Evolutionary conservation across 495 filamentous ascomycete genomes (phyloP), one percentile per base, ranked within the genome.

Genomic region (Alectoria sarmentosa): DNA sequence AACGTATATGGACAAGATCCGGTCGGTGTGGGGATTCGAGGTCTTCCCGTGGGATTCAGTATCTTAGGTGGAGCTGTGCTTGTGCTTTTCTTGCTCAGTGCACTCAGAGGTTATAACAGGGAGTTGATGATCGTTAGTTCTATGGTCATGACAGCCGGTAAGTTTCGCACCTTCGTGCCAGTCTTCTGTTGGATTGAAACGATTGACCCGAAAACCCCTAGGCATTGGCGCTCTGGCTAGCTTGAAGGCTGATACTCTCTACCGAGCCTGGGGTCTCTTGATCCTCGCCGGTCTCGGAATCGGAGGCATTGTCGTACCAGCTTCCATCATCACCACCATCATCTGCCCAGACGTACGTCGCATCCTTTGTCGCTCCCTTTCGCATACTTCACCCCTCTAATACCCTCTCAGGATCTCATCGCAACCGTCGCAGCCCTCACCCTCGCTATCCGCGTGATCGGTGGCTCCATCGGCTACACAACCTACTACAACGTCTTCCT

Each of bases 401-500:
- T 11, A n/a, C 28, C 38, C 34, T 44, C 14, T 59, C 63, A 81
- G 79, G 87, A 90, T 62, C 74, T 90, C 1, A 89, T 91, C 69
- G 88, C 88, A 58, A 90, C 88, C 23, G 82, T 90, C 59, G 84
- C 88, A 17, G 86, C 88, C 15, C 75, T 91, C n/a, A 89, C 88
- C 3, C 84, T 90, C 58, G 82, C 86, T 30, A 85, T 90, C 65
- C 86, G 88, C 58, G 85, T 89, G 61, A 79, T 89, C 41, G 88
- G 88, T 41, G 87, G 88, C 42, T 77, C 83, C 39, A 84, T 91
- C 61, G 88, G 88, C 52, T 91, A 90, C 71, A 82, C 81, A 30
- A 82, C 86, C 64, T 91, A 91, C 79, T 90, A 86, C 80, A 91
- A 90, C 70, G 79, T 91, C 68, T 91, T 89, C 76, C 72, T 83